Evolutionary conservation across 176 grass and related monocot genomes (phyloP).

Genomic region (barley (Hordeum vulgare)): DNA sequence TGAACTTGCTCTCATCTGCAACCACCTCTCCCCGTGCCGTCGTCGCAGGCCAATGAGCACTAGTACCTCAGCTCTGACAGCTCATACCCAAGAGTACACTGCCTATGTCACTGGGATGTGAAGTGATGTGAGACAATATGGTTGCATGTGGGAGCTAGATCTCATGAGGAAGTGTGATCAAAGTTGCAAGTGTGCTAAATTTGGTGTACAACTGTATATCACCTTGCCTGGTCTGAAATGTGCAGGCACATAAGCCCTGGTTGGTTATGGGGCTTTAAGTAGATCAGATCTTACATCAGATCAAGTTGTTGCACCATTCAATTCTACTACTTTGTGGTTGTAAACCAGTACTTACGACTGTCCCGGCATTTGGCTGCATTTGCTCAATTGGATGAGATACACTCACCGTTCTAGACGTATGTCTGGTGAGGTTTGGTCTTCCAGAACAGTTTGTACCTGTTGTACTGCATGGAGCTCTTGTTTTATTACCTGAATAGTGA

Average conservation of each 20-base stretch:
- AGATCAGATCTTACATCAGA: not conserved
- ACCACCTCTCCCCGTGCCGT: constrained; percentile 7
- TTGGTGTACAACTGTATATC: not conserved
- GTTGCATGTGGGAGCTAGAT: constrained; percentile 16
- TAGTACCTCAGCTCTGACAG: constrained; percentile 13
- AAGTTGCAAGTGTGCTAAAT: not conserved
- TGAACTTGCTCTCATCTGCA: constrained; percentile 39
- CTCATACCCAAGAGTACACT: constrained; percentile 29
- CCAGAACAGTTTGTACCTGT: not conserved
- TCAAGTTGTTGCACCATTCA: not conserved
- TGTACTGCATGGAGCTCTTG: constrained; percentile 6
- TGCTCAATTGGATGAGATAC: not conserved
- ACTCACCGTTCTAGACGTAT: not conserved
- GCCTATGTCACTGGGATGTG: constrained; percentile 15
- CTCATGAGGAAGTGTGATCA: not conserved
- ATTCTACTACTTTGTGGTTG: not conserved
- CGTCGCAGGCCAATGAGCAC: constrained; percentile 25
- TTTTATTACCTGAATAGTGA: constrained; percentile 26
- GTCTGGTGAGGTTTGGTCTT: constrained; percentile 7
- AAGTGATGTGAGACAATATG: not conserved
- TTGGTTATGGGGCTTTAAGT: constrained; percentile 15
- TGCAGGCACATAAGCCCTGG: constrained; percentile 3
- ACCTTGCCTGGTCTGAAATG: constrained; percentile 32
- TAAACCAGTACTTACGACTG: not conserved
- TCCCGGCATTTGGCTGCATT: not conserved